phyloP scores from a whole-genome alignment of 2,329 filamentous ascomycete species.

The Aspergillus ochraceoroseus region DNA sequence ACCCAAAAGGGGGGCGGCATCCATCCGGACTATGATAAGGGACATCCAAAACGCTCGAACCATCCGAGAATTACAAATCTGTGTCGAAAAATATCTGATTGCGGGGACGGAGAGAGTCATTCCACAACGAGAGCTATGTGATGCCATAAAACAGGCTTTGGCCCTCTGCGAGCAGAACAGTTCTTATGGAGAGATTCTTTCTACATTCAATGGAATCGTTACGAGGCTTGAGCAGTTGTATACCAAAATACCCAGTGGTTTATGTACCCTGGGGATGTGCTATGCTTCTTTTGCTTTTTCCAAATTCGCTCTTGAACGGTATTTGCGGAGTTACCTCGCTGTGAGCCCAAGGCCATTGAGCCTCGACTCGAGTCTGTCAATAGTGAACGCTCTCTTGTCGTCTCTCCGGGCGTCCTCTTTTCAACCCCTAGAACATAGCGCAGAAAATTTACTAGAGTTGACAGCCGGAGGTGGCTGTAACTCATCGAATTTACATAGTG shows the following conservation, averaged over 20 bases:
- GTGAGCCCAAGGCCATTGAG: constrained; percentile 1
- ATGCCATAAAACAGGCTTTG: constrained; percentile 20
- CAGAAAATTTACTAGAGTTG: constrained; percentile 18
- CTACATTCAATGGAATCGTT: constrained; percentile 29
- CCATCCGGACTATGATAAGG: constrained; percentile 2
- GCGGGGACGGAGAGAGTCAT: constrained; percentile 8
- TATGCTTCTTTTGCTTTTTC: constrained; percentile 33
- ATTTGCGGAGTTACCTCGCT: constrained; percentile 22
- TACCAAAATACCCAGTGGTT: constrained; percentile 8
- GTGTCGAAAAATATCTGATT: constrained; percentile 26
- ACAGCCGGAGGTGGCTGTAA: constrained; percentile 21
- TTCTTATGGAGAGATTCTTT: constrained; percentile 31
- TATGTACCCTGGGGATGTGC: constrained; percentile 27
- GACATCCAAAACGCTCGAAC: constrained; percentile 4
- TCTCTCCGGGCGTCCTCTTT: constrained; percentile 23
- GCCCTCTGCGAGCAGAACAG: constrained; percentile 22
- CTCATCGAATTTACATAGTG: constrained; percentile 17
- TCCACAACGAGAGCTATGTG: constrained; percentile 13
- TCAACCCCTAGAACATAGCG: constrained; percentile 21
- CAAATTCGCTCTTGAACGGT: constrained; percentile 26
- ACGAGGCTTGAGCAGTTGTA: constrained; percentile 25
- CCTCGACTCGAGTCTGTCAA: constrained; percentile 10
- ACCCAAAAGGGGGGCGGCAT: not conserved
- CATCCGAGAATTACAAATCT: constrained; percentile 20
- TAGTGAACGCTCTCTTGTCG: constrained; percentile 24